Base-by-base conservation (phyloP, 345 rosid species). In the Camelina neglecta region DNA sequence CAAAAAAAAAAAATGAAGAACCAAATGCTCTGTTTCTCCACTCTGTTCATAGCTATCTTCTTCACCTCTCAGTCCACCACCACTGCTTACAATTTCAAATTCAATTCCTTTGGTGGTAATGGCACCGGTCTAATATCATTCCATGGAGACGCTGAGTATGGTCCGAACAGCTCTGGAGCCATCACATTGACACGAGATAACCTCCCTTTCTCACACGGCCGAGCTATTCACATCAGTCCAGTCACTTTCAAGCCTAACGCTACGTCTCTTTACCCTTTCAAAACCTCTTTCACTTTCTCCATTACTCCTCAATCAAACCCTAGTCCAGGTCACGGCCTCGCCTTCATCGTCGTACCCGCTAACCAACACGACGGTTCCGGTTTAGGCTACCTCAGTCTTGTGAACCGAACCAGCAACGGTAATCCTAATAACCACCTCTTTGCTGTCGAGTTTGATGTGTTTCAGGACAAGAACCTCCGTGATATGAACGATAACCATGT, bases 401-500 rank as follows among this genome's bases (percentile, higher is more conserved):
- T 66, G 38, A 83, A 83, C 70, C 70, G 9, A 39, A 75, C 81
- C 64, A 83, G 16, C 4, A 61, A 75, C 65, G 84, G 83, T 35
- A 49, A 73, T 26, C 44, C 73, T 0, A 49, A 21, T 5, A 83
- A 75, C 74, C 79, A 79, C 1, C 68, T 77, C 35, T 61, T 81
- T 12, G 83, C 74, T 0, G 63, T 80, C 0, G 84, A 83, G 20
- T 73, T 80, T 10, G 85, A 82, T 24, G 74, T 65, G 3, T 56
- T 80, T 36, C 51, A 49, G 36, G 83, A 81, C 63, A 77, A 42
- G 39, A 60, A 64, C 70, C 66, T 78, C 16, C 9, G 53, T 0
- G 83, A 81, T 20, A 49, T 82, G 35, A 78, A 80, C 35, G 79
- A 75, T 45, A 82, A 83, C 50, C 86, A 80, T 67, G 84, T 85